These are phyloP conservation scores for Vitellaria paradoxa DNA, from an alignment of 179 eudicot genomes.

Conservation along the genomic window DNA sequence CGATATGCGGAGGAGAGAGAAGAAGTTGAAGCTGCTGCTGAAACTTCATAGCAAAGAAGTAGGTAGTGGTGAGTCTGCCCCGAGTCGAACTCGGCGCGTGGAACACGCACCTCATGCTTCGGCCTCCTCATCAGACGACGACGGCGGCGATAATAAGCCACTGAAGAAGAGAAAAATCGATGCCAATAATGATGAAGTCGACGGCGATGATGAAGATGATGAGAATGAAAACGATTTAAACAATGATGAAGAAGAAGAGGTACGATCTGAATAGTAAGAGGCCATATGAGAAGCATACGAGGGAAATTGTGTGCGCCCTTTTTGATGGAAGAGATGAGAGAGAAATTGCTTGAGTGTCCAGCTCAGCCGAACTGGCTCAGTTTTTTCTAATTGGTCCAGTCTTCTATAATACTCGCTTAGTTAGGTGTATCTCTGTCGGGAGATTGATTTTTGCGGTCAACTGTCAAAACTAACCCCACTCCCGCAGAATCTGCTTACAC, in stretches of 20 bases:
- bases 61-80: slow-evolving; percentile 23
- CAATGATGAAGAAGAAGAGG: slow-evolving; percentile 30
- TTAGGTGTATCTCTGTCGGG: slow-evolving; percentile 19
- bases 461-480: slow-evolving; percentile 45
- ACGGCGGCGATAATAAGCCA: slow-evolving; percentile 24
- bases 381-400: slow-evolving; percentile 40
- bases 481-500: slow-evolving; percentile 51
- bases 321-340: slow-evolving; percentile 10
- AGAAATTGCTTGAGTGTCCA: slow-evolving; percentile 28
- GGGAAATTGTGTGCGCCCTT: neutral
- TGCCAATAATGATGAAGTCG: slow-evolving; percentile 16
- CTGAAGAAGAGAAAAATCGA: slow-evolving; percentile 55
- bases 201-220: slow-evolving; percentile 25
- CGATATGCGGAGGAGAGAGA: slow-evolving; percentile 50
- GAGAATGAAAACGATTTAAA: slow-evolving; percentile 30
- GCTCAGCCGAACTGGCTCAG: slow-evolving; percentile 45
- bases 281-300: neutral
- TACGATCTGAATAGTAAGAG: neutral
- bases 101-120: slow-evolving; percentile 29
- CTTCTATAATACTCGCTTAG: slow-evolving; percentile 21
- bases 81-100: slow-evolving; percentile 37
- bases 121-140: slow-evolving; percentile 27
- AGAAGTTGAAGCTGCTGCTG: slow-evolving; percentile 59
- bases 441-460: slow-evolving; percentile 47
- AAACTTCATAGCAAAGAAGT: slow-evolving; percentile 34